Evolutionary conservation across 2,329 filamentous ascomycete genomes (phyloP).

Genomic region (Cladosporium sp.): DNA sequence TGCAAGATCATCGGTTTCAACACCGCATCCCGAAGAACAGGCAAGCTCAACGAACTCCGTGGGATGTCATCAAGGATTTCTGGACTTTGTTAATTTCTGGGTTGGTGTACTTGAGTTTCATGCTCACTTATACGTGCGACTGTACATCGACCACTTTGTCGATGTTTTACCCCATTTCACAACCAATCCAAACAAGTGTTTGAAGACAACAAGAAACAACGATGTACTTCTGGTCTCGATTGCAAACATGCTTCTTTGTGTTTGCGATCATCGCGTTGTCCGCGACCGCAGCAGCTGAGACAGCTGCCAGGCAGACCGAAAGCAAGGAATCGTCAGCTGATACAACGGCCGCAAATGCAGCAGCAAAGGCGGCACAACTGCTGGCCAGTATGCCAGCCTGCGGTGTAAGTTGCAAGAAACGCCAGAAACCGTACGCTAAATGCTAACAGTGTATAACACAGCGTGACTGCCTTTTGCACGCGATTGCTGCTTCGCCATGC

Average conservation of each 20-base stretch:
- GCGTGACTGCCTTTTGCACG: slow-evolving; percentile 22
- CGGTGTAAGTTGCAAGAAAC: background rate
- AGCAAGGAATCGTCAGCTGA: background rate
- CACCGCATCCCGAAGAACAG: background rate
- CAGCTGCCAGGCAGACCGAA: background rate
- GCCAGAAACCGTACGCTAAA: background rate
- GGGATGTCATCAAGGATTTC: background rate
- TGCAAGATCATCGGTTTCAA: background rate
- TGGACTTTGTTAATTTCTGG: background rate
- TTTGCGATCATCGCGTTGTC: background rate
- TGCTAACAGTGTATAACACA: background rate
- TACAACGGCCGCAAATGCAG: background rate
- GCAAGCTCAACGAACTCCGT: background rate
- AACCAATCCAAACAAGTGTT: background rate
- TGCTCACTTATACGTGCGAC: background rate
- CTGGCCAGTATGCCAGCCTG: slow-evolving; percentile 13
- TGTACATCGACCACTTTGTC: background rate
- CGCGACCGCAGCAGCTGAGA: background rate
- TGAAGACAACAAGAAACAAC: background rate
- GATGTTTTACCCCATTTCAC: background rate
- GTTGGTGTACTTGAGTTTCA: background rate
- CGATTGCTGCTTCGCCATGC: slow-evolving; percentile 24
- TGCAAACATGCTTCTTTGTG: background rate
- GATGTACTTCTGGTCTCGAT: background rate
- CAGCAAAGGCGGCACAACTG: background rate